Evolutionary conservation across 2,329 filamentous ascomycete species (phyloP).

Genomic region (Teratosphaeriaceae sp.): DNA sequence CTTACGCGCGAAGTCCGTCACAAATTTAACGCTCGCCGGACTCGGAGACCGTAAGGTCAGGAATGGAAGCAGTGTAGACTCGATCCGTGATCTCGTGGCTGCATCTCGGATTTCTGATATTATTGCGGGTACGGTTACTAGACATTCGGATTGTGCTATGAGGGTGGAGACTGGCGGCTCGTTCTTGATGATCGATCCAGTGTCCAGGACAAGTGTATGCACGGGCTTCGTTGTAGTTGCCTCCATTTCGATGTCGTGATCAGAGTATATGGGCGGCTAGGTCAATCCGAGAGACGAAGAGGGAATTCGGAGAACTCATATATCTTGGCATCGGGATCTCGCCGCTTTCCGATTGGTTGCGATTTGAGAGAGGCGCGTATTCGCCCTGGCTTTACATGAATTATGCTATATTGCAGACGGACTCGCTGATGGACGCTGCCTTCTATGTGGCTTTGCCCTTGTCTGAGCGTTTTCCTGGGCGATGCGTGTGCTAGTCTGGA

Average conservation of each 20-base stretch:
- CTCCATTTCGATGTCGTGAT: conserved; percentile 2
- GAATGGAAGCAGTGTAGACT: conserved; percentile 82
- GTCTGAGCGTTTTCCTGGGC: no score
- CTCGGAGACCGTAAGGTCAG: conserved; percentile 68
- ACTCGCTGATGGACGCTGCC: no score
- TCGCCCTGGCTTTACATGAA: no score
- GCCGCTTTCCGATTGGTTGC: no score
- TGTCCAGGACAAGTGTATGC: conserved; percentile 80
- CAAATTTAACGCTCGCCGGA: conserved; percentile 69
- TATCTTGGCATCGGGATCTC: not conserved
- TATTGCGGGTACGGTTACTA: conserved; percentile 81
- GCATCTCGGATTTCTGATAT: conserved; percentile 82
- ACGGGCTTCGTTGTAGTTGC: conserved; percentile 57
- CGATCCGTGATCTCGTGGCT: conserved; percentile 69
- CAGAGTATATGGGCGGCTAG: conserved; percentile 10
- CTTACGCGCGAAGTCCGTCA: conserved; percentile 77
- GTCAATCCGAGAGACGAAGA: conserved; percentile 19
- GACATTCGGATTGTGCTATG: conserved; percentile 64
- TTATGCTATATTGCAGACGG: no score
- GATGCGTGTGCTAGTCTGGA: no score
- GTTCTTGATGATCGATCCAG: conserved; percentile 90
- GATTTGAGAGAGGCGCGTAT: no score
- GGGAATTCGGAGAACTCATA: not conserved
- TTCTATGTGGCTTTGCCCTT: no score
- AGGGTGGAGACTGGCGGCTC: conserved; percentile 79